phyloP scores from a whole-genome alignment of 305 asterid genomes.

The Nicotiana rustica region DNA sequence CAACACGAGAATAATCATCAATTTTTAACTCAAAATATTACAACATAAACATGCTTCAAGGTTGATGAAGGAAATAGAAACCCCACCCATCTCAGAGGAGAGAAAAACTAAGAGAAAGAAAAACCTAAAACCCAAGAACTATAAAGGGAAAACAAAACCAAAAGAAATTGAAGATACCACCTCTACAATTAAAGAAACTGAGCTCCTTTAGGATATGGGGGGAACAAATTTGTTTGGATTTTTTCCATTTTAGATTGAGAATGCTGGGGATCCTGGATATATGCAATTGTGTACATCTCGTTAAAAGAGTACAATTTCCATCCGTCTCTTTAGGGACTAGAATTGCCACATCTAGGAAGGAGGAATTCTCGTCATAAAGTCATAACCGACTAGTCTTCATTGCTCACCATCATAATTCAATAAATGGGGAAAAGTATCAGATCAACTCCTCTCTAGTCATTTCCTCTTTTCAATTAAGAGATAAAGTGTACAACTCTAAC shows the following conservation, averaged over 20 bases:
- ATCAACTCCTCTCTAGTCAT: not conserved
- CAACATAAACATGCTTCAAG: conserved; percentile 26
- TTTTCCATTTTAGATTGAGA: not conserved
- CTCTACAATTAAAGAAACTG: not conserved
- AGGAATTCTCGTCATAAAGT: not conserved
- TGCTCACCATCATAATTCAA: conserved; percentile 7
- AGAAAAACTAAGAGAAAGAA: not conserved
- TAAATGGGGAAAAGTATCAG: not conserved
- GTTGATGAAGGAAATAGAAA: not conserved
- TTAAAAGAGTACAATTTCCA: not conserved
- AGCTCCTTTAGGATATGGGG: not conserved
- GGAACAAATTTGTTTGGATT: not conserved
- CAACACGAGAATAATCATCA: not conserved
- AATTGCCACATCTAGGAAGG: conserved; percentile 8
- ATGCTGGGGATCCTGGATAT: not conserved
- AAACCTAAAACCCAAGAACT: conserved; percentile 11
- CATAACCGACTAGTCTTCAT: conserved; percentile 2
- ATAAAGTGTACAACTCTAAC: not conserved
- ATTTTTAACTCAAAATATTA: not conserved
- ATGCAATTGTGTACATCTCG: conserved; percentile 4
- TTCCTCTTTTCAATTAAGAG: conserved; percentile 16
- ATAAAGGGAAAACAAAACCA: conserved; percentile 13
- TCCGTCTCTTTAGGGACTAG: not conserved
- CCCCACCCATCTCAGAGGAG: not conserved
- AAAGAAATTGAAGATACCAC: not conserved